These are phyloP conservation scores for Ophiocordyceps robertsii DNA, from an alignment of 2,329 filamentous ascomycete genomes.

Conservation along the genomic window DNA sequence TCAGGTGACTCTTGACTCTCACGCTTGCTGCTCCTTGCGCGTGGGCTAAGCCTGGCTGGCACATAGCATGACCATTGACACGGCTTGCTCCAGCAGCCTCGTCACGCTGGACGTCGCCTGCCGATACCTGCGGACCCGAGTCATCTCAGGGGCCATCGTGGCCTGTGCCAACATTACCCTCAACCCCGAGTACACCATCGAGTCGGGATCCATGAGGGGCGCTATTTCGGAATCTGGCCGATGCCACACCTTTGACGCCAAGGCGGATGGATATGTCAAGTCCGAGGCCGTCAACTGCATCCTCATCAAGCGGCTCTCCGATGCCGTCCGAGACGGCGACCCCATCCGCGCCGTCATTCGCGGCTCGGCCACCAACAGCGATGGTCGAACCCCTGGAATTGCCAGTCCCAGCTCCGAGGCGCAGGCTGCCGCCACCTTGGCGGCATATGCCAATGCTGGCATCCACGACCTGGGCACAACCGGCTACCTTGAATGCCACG, in stretches of 20 bases:
- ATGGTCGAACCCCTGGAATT: slow-evolving; percentile 29
- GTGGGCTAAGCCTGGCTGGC: background rate
- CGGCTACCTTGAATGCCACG: slow-evolving; percentile 23
- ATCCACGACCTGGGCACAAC: slow-evolving; percentile 12
- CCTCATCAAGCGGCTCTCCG: slow-evolving; percentile 12
- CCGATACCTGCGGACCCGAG: too few relatives aligned
- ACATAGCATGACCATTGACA: background rate
- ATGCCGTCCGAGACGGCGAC: slow-evolving; percentile 32
- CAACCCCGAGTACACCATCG: too few relatives aligned
- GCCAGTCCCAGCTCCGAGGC: slow-evolving; percentile 21
- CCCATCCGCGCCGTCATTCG: slow-evolving; percentile 25
- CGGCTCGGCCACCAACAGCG: slow-evolving; percentile 20
- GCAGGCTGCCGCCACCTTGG: slow-evolving; percentile 19
- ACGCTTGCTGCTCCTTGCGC: too few relatives aligned
- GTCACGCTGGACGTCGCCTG: too few relatives aligned
- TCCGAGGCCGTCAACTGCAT: too few relatives aligned
- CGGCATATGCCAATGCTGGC: slow-evolving; percentile 14
- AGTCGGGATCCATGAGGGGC: too few relatives aligned
- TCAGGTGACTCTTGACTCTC: background rate
- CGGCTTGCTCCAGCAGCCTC: background rate
- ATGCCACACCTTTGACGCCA: too few relatives aligned
- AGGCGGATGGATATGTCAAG: too few relatives aligned
- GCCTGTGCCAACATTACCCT: too few relatives aligned
- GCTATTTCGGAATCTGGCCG: too few relatives aligned
- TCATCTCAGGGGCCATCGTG: too few relatives aligned